phyloP scores from a whole-genome alignment of 78 protist genomes.

The Blattamonas nauphoetae region DNA sequence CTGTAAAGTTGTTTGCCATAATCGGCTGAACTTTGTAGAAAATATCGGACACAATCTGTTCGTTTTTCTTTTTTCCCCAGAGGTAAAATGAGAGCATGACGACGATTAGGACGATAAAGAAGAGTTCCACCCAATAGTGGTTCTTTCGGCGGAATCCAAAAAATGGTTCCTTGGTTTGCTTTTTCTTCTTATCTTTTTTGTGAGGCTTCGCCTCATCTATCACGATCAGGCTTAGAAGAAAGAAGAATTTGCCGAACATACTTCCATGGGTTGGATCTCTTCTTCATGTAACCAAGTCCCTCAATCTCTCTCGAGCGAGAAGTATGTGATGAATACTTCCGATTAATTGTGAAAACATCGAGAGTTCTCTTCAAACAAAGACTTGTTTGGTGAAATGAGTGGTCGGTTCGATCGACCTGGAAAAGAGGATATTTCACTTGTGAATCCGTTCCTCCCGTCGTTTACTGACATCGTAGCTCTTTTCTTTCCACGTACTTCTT shows the following conservation, averaged over 20 bases:
- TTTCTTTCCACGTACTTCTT: constrained; percentile 23
- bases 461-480: background rate
- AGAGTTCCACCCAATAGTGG: background rate
- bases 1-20: background rate
- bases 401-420: too few relatives aligned
- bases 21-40: background rate
- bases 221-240: too few relatives aligned
- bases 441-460: background rate
- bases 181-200: background rate
- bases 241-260: too few relatives aligned
- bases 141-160: background rate
- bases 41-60: background rate
- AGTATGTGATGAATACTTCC: too few relatives aligned
- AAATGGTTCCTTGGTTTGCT: background rate
- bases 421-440: too few relatives aligned
- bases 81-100: background rate
- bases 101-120: background rate
- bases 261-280: too few relatives aligned
- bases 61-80: background rate
- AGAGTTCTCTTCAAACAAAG: too few relatives aligned
- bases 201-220: too few relatives aligned
- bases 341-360: too few relatives aligned
- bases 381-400: too few relatives aligned
- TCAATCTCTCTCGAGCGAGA: too few relatives aligned
- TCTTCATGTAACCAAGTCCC: too few relatives aligned